Evolutionary conservation across 257 asterid species (phyloP), one percentile per base, ranked within the genome.

Genomic region (Ophiorrhiza pumila): DNA sequence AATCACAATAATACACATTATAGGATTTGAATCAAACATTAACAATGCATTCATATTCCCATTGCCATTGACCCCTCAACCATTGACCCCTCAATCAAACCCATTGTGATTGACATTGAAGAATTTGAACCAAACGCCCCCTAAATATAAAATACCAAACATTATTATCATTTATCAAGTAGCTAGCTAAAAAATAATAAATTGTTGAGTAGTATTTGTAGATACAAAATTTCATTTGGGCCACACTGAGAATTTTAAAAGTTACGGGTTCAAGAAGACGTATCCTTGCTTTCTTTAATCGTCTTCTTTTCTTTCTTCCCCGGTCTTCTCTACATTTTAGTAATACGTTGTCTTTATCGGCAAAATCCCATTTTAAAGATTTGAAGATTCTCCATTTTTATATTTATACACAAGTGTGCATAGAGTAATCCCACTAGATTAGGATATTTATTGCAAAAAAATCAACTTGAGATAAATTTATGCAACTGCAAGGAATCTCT

Each of bases 351-450:
- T 53, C 13, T n/a, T 53, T 1, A 53, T 53, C 23, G 13, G 31
- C 27, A 20, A n/a, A n/a, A 1, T 53, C n/a, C 69, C 52, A 23
- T 17, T 63, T 43, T 12, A 46, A 57, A 65, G 55, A 45, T 75
- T 75, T 67, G 35, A 50, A 47, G 13, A 56, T 31, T 23, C 46
- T 32, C 29, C 41, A 22, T 9, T 31, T 32, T 23, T n/a, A n/a
- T n/a, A 14, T 22, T 22, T 6, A 47, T 71, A n/a, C 14, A 6
- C 15, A 23, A 52, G 47, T 32, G 25, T 49, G 41, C 37, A 43
- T n/a, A 23, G 57, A 49, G 35, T 52, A 70, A 23, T 34, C 39
- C 50, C 69, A 64, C 58, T 41, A 29, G 62, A 37, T 74, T 57
- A 15, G 32, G 42, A 35, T 50, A 22, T 56, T 56, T 41, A 43